Conservation (phyloP, 495 filamentous ascomycete genomes). For the Durotheca rogersii region DNA sequence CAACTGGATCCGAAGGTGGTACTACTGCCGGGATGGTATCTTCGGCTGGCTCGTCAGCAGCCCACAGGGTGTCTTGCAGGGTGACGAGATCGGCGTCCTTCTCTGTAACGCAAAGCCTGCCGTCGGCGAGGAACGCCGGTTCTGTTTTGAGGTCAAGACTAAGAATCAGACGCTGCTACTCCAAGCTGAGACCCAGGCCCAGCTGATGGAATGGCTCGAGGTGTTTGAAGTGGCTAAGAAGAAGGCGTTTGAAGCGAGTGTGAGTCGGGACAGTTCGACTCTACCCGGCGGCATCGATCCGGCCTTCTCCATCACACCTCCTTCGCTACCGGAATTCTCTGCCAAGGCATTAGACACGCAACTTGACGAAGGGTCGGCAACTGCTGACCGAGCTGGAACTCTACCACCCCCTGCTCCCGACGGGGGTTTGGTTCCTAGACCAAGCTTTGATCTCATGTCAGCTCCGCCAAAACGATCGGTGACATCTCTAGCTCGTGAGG, state of each 20-base stretch:
- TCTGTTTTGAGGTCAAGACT: slow-evolving; percentile 98
- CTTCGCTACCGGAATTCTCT: slow-evolving; percentile 84
- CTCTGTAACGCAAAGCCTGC: slow-evolving; percentile 90
- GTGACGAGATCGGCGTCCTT: slow-evolving; percentile 91
- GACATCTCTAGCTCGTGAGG: slow-evolving; percentile 52
- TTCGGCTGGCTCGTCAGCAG: slow-evolving; percentile 96
- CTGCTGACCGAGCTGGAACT: slow-evolving; percentile 44
- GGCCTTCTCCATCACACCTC: slow-evolving; percentile 88
- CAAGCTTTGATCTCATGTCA: slow-evolving; percentile 69
- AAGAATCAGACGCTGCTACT: slow-evolving; percentile 88
- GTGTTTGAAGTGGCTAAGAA: slow-evolving; percentile 92
- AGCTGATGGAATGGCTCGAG: slow-evolving; percentile 88
- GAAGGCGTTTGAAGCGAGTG: slow-evolving; percentile 74
- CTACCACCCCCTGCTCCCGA: slow-evolving; percentile 70
- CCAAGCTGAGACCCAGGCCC: slow-evolving; percentile 87
- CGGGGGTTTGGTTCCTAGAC: slow-evolving; percentile 52
- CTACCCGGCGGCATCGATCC: slow-evolving; percentile 67
- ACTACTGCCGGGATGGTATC: slow-evolving; percentile 90
- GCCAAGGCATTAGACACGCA: slow-evolving; percentile 71
- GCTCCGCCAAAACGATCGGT: slow-evolving; percentile 48
- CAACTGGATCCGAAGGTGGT: slow-evolving; percentile 88
- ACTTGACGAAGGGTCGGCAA: slow-evolving; percentile 47
- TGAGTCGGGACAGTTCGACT: slow-evolving; percentile 59
- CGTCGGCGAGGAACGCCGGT: slow-evolving; percentile 87
- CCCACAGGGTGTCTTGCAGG: slow-evolving; percentile 84